Percentiles rank a stretch among this genome's conserved stretches.
Conservation (phyloP, 2,329 filamentous ascomycete species). For the Aureobasidium vineae region DNA sequence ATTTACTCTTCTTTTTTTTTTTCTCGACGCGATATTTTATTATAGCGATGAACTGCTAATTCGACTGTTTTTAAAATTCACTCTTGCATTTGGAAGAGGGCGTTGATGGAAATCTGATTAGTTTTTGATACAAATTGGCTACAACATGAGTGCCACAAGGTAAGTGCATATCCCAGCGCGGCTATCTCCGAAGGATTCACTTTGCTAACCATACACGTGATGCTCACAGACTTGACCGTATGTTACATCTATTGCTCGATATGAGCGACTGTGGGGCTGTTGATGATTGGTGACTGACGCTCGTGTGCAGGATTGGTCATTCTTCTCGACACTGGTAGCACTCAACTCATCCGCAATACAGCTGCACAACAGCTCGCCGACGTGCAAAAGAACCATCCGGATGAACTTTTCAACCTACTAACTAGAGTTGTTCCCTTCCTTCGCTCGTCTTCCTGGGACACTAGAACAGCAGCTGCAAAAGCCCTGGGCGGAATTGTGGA, state of each 20-base stretch:
- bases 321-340: slow-evolving; percentile 88
- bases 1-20: slow-evolving; percentile 9
- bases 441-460: slow-evolving; percentile 95
- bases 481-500: slow-evolving; percentile 92
- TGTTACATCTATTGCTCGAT: slow-evolving; percentile 34
- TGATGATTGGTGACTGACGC: slow-evolving; percentile 16
- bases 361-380: slow-evolving; percentile 96
- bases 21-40: not conserved
- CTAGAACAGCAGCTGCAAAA: slow-evolving; percentile 86
- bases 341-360: slow-evolving; percentile 91
- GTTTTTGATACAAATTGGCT: not conserved
- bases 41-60: slow-evolving; percentile 16
- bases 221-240: slow-evolving; percentile 41
- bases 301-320: slow-evolving; percentile 23
- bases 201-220: slow-evolving; percentile 27
- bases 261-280: not conserved
- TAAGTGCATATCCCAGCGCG: slow-evolving; percentile 25
- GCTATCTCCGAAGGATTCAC: slow-evolving; percentile 24
- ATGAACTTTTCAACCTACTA: slow-evolving; percentile 94
- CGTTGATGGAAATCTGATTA: slow-evolving; percentile 18
- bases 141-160: slow-evolving; percentile 30
- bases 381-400: slow-evolving; percentile 96
- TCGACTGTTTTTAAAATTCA: slow-evolving; percentile 11
- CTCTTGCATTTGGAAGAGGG: slow-evolving; percentile 22
- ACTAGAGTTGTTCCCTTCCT: slow-evolving; percentile 94